Base-by-base conservation (phyloP, 768 basidiomycete species). In the Strobilomyces dryophilus region DNA sequence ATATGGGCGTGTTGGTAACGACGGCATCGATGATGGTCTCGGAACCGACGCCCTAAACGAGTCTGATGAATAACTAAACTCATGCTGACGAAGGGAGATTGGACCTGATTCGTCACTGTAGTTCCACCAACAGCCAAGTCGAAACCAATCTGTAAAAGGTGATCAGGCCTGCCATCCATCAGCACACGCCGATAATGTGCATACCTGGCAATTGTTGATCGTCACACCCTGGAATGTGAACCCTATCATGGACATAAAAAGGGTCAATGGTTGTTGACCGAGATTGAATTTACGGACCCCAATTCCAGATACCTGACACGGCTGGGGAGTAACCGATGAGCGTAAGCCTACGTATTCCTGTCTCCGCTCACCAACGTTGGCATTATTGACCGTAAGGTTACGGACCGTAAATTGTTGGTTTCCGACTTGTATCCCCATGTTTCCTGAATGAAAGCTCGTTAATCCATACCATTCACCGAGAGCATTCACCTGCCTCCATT, bases 381-480 rank as follows among this genome's bases (percentile, higher is more conserved):
- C 75, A 56, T 79, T 77, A 58, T 76, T 78, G 34, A 80, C 63
- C 1, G 76, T 80, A 49, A 85, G 66, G 60, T 85, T 86, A 26
- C 84, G 78, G 43, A 85, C 80, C 0, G 84, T 85, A 58, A 85
- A 85, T 76, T 91, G 89, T 69, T 92, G 88, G 54, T 84, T 90
- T 51, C 88, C 89, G 39, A 85, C 82, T 74, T 79, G 79, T 41
- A 90, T 82, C 15, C 85, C 89, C 43, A 73, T 82, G 43, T 56
- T 65, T 65, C 78, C 63, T 65, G n/a, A n/a, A 51, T 5, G 8
- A 47, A 20, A 26, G 0, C 11, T 49, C 26, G 20, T 9, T 14
- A 26, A 12, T 26, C 8, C 11, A 9, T 27, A 15, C 41, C 21
- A n/a, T 27, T 24, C 5, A 2, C 5, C 1, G 2, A 52, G 8